These are phyloP conservation scores for Lactarius pseudohatsudake DNA, from an alignment of 768 basidiomycete genomes.

Conservation along the genomic window DNA sequence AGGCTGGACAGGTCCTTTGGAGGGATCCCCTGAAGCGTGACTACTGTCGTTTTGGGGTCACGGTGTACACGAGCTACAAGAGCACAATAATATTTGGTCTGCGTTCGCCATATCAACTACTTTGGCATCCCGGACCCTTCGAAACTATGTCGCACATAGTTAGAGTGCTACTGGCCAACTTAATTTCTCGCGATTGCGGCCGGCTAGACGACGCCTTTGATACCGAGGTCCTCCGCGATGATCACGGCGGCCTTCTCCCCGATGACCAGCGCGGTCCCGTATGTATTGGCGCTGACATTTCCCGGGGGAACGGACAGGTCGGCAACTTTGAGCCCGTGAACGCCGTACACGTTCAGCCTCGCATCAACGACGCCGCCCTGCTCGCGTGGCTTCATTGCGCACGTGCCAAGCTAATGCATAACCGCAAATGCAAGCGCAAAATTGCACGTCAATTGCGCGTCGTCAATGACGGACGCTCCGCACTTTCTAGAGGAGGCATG, in stretches of 20 bases:
- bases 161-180: too few species aligned
- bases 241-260: conserved; percentile 51
- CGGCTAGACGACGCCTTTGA: too few species aligned
- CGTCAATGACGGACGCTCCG: neutral
- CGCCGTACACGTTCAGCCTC: too few species aligned
- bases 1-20: too few species aligned
- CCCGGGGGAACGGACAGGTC: conserved; percentile 42
- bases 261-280: conserved; percentile 44
- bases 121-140: neutral
- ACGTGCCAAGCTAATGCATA: conserved; percentile 49
- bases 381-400: conserved; percentile 59
- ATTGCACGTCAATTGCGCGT: neutral
- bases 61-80: neutral
- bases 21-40: neutral
- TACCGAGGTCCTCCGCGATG: too few species aligned
- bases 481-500: conserved; percentile 11
- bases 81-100: too few species aligned
- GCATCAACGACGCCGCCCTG: too few species aligned
- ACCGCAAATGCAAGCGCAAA: too few species aligned
- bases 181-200: conserved; percentile 19
- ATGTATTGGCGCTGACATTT: conserved; percentile 45
- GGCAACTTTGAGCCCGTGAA: conserved; percentile 51
- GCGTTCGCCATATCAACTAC: neutral
- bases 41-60: neutral
- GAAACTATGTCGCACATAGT: neutral